phyloP scores from a whole-genome alignment of 495 filamentous ascomycete genomes.

The Neurospora sp. region DNA sequence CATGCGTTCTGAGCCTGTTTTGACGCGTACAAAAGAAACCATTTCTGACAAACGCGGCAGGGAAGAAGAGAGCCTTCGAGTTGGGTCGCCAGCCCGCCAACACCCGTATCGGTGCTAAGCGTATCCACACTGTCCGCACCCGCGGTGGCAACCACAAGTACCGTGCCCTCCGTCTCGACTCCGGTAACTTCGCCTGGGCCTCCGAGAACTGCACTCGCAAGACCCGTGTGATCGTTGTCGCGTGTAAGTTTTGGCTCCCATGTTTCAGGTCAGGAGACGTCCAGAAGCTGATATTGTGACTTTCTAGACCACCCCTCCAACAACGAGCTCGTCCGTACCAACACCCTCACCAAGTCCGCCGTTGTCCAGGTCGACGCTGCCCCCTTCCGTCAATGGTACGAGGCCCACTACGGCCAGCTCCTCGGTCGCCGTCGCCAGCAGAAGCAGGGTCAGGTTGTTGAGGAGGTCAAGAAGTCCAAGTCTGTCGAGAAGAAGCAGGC shows the following conservation, averaged over 20 bases:
- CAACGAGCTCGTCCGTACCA: conserved; percentile 99
- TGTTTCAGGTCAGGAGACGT: neutral
- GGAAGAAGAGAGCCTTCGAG: conserved; percentile 94
- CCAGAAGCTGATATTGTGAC: conserved; percentile 2
- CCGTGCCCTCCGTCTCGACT: conserved; percentile 97
- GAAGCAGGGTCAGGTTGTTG: conserved; percentile 52
- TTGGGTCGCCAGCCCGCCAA: conserved; percentile 97
- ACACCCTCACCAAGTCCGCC: conserved; percentile 97
- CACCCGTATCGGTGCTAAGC: conserved; percentile 97
- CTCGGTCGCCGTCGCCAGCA: conserved; percentile 85
- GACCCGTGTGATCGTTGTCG: conserved; percentile 94
- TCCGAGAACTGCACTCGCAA: conserved; percentile 96
- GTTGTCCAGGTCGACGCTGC: conserved; percentile 98
- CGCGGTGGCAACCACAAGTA: conserved; percentile 99
- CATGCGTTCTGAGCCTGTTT: conserved; percentile 54
- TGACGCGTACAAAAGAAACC: conserved; percentile 23
- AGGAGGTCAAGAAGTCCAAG: conserved; percentile 82
- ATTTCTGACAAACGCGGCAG: conserved; percentile 32
- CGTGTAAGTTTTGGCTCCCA: conserved; percentile 35
- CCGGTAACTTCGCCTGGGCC: conserved; percentile 98
- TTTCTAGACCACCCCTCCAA: conserved; percentile 80
- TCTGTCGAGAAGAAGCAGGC: conserved; percentile 92
- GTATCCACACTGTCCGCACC: conserved; percentile 96
- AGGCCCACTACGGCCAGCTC: conserved; percentile 91
- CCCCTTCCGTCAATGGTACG: conserved; percentile 99